phyloP scores from a whole-genome alignment of 164 flowering plant genomes.

The Aristolochia contorta region DNA sequence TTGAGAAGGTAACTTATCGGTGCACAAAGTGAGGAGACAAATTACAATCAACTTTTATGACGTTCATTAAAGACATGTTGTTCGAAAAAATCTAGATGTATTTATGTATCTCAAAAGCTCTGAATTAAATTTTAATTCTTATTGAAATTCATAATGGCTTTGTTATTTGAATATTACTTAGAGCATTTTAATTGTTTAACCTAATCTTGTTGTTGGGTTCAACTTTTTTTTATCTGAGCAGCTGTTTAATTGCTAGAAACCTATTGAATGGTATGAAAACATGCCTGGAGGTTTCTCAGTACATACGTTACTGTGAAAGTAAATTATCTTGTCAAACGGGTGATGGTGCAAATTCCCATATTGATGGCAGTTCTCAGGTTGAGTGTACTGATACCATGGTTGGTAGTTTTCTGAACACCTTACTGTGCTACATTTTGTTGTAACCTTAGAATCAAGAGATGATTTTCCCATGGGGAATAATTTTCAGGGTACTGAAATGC shows the following conservation, averaged over 20 bases:
- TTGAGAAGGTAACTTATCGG: too few species aligned
- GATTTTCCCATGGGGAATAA: background rate
- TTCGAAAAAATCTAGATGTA: too few species aligned
- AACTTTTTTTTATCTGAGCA: conserved; percentile 23
- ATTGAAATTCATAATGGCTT: too few species aligned
- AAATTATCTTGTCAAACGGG: conserved; percentile 33
- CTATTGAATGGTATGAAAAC: conserved; percentile 82
- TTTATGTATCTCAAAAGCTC: too few species aligned
- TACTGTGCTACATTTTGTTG: background rate
- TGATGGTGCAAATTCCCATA: conserved; percentile 43
- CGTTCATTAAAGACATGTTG: too few species aligned
- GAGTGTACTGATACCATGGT: conserved; percentile 47
- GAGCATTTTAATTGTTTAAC: too few species aligned
- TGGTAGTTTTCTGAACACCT: conserved; percentile 13
- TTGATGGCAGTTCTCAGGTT: conserved; percentile 53
- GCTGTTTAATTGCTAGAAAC: conserved; percentile 92
- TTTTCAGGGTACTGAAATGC: conserved; percentile 52
- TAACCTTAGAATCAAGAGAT: background rate
- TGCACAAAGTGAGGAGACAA: too few species aligned
- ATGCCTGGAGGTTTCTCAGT: conserved; percentile 73
- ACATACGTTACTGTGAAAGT: conserved; percentile 56
- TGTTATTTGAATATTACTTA: too few species aligned
- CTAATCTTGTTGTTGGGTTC: background rate
- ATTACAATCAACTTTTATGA: too few species aligned
- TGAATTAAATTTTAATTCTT: too few species aligned